These are phyloP conservation scores for Fusarium transvaalense DNA, from an alignment of 2,329 filamentous ascomycete species.

Conservation along the genomic window DNA sequence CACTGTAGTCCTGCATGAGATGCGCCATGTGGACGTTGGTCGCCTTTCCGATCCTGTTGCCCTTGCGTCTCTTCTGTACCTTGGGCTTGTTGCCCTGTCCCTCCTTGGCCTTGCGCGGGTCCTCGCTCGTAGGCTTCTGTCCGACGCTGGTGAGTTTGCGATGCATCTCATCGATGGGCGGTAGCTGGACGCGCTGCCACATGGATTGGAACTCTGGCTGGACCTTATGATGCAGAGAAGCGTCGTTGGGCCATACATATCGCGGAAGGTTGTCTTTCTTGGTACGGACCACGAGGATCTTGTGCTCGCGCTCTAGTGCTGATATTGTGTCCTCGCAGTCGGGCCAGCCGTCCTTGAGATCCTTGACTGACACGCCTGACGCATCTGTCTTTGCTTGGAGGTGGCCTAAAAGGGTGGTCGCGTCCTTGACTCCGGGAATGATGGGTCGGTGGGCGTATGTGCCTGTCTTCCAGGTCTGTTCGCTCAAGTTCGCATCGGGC, in stretches of 20 bases:
- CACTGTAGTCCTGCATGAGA: slow-evolving; percentile 79
- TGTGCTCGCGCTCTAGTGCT: slow-evolving; percentile 80
- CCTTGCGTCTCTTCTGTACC: slow-evolving; percentile 77
- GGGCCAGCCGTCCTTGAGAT: slow-evolving; percentile 96
- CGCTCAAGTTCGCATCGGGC: slow-evolving; percentile 70
- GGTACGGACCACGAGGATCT: slow-evolving; percentile 86
- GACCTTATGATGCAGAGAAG: slow-evolving; percentile 78
- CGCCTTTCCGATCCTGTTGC: slow-evolving; percentile 79
- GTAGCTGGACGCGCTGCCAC: slow-evolving; percentile 86
- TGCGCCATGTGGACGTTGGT: slow-evolving; percentile 90
- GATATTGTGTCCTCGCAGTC: slow-evolving; percentile 84
- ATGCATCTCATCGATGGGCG: slow-evolving; percentile 80
- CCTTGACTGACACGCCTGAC: slow-evolving; percentile 84
- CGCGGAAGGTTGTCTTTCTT: slow-evolving; percentile 92
- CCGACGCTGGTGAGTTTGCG: slow-evolving; percentile 81
- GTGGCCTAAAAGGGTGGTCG: slow-evolving; percentile 81
- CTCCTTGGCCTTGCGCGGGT: slow-evolving; percentile 66
- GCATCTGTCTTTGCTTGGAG: slow-evolving; percentile 86
- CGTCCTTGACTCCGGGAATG: slow-evolving; percentile 81
- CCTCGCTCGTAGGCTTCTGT: slow-evolving; percentile 86
- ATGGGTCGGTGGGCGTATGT: slow-evolving; percentile 87
- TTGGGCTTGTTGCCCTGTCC: slow-evolving; percentile 69
- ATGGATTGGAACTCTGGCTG: slow-evolving; percentile 86
- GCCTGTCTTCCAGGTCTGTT: slow-evolving; percentile 75
- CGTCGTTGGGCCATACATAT: slow-evolving; percentile 90